These are phyloP conservation scores for Protomyces gravidus DNA, from an alignment of 1,139 yeast genomes.

Conservation along the genomic window DNA sequence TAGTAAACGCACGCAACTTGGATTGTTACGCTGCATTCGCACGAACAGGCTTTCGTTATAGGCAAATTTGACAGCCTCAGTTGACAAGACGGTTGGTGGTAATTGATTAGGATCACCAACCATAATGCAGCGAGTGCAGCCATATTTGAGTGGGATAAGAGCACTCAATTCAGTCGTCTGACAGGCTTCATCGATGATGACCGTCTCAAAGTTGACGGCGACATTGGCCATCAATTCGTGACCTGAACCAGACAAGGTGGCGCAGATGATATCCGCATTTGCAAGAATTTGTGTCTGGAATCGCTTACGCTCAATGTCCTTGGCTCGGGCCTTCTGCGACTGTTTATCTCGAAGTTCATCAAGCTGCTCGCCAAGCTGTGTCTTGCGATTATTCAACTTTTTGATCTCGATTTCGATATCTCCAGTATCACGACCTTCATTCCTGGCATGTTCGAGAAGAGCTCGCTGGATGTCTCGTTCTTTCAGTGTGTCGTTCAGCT, in stretches of 20 bases:
- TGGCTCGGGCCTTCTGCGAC: conserved; percentile 62
- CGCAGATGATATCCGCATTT: conserved; percentile 82
- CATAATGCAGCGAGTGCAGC: conserved; percentile 87
- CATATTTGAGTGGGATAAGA: conserved; percentile 86
- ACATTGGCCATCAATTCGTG: conserved; percentile 75
- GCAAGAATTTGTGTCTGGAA: conserved; percentile 67
- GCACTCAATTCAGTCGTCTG: conserved; percentile 94
- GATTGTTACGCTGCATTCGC: conserved; percentile 73
- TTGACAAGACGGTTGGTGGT: conserved; percentile 97
- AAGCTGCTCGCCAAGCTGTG: conserved; percentile 64
- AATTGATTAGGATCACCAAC: conserved; percentile 99
- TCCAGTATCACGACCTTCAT: conserved; percentile 33
- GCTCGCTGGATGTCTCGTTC: conserved; percentile 52
- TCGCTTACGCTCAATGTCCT: conserved; percentile 73
- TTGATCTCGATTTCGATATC: conserved; percentile 35
- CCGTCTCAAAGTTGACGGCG: conserved; percentile 81
- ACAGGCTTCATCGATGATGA: conserved; percentile 95
- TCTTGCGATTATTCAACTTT: conserved; percentile 53
- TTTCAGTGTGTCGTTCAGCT: conserved; percentile 51
- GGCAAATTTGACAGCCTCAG: conserved; percentile 69
- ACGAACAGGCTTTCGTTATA: conserved; percentile 94
- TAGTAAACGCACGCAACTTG: conserved; percentile 62
- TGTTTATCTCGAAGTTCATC: conserved; percentile 75
- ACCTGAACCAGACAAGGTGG: conserved; percentile 93
- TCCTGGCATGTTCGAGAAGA: conserved; percentile 37